These are phyloP conservation scores for Bonnemaisonia californica DNA, from an alignment of 31 red algal genomes.

Conservation along the genomic window DNA sequence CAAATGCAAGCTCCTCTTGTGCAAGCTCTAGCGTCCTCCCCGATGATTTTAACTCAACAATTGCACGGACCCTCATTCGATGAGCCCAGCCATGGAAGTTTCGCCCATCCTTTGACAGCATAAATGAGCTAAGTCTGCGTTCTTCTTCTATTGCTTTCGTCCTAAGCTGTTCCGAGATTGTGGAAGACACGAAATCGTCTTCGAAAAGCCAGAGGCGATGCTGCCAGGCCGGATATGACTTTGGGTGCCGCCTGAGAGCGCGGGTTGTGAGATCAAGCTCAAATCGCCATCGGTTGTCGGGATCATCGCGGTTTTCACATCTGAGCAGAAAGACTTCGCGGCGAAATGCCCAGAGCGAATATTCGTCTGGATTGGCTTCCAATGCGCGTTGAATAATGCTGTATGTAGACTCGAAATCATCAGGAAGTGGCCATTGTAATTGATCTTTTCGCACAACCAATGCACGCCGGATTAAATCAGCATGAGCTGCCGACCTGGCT, in stretches of 20 bases:
- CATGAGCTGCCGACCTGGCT: slow-evolving; percentile 20
- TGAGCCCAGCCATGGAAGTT: slow-evolving; percentile 98
- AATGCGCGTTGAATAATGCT: slow-evolving; percentile 56
- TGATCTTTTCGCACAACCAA: slow-evolving; percentile 28
- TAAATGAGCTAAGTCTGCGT: slow-evolving; percentile 46
- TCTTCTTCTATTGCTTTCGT: slow-evolving; percentile 51
- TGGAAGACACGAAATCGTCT: slow-evolving; percentile 11
- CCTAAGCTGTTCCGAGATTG: slow-evolving; percentile 3
- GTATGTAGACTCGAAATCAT: slow-evolving; percentile 27
- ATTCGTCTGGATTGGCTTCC: slow-evolving; percentile 88
- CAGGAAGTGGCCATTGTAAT: slow-evolving; percentile 18
- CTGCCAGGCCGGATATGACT: slow-evolving; percentile 94
- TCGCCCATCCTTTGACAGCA: slow-evolving; percentile 84
- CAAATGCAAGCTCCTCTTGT: slow-evolving; percentile 61
- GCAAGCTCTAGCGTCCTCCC: background rate
- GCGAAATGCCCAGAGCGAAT: slow-evolving; percentile 84
- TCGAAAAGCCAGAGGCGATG: slow-evolving; percentile 79
- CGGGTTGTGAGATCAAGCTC: slow-evolving; percentile 70
- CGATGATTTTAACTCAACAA: slow-evolving; percentile 18
- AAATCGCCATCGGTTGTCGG: slow-evolving; percentile 29
- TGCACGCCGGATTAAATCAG: slow-evolving; percentile 44
- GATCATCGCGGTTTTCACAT: background rate
- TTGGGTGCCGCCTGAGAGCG: slow-evolving; percentile 77
- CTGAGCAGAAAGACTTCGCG: slow-evolving; percentile 51
- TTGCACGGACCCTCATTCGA: slow-evolving; percentile 59